phyloP scores from a whole-genome alignment of 2,329 filamentous ascomycete species.

The Ascochyta pisi region DNA sequence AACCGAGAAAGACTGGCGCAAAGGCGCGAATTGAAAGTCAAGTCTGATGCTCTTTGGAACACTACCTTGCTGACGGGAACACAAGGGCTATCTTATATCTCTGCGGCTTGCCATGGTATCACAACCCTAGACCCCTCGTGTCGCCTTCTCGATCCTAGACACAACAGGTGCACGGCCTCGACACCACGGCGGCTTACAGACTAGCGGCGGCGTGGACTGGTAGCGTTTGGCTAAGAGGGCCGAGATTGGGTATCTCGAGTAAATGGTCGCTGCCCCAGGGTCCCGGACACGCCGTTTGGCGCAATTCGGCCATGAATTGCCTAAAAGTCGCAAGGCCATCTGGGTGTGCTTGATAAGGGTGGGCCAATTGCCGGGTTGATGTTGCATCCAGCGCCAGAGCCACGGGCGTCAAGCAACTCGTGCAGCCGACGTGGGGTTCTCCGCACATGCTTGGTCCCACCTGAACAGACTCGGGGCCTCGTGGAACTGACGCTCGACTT shows the following conservation, averaged over 20 bases:
- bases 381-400: conserved; percentile 17
- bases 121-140: conserved; percentile 21
- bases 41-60: conserved; percentile 24
- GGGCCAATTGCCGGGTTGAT: conserved; percentile 18
- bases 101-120: conserved; percentile 17
- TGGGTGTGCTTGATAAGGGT: conserved; percentile 33
- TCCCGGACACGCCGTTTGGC: conserved; percentile 21
- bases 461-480: background rate
- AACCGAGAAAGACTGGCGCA: conserved; percentile 20
- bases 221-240: conserved; percentile 23
- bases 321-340: conserved; percentile 20
- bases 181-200: conserved; percentile 13
- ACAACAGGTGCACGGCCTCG: conserved; percentile 25
- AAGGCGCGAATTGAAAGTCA: conserved; percentile 25
- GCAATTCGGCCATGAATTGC: conserved; percentile 23
- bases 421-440: conserved; percentile 28
- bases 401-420: conserved; percentile 23
- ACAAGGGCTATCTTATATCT: conserved; percentile 39
- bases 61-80: conserved; percentile 18
- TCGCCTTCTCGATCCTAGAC: conserved; percentile 18
- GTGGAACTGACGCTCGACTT: background rate
- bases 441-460: conserved; percentile 9
- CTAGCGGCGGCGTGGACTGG: conserved; percentile 27
- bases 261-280: conserved; percentile 23
- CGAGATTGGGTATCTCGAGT: conserved; percentile 26